phyloP scores from a whole-genome alignment of 2,329 filamentous ascomycete genomes.

The Colletotrichum cereale region DNA sequence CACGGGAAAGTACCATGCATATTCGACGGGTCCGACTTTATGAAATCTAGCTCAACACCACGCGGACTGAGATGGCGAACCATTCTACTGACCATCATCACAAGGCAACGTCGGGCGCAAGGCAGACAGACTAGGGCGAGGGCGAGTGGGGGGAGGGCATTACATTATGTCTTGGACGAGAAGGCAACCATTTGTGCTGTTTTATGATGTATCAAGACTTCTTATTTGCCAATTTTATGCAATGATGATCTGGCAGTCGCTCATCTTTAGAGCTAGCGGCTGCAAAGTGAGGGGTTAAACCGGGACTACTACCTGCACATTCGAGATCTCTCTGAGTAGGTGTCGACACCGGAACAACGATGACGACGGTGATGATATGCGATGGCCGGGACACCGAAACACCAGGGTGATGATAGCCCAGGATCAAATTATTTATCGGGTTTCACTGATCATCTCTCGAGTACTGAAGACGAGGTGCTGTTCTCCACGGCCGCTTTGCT shows the following conservation, averaged over 20 bases:
- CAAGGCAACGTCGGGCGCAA: constrained; percentile 2
- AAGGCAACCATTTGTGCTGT: not conserved
- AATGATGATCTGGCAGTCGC: not conserved
- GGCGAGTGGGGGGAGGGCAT: not conserved
- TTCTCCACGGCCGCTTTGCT: too few relatives aligned
- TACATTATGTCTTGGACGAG: too few relatives aligned
- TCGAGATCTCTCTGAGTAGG: not conserved
- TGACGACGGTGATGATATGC: too few relatives aligned
- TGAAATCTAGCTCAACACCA: not conserved
- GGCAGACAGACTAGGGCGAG: not conserved
- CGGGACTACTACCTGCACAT: not conserved
- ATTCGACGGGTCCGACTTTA: not conserved
- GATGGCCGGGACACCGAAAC: too few relatives aligned
- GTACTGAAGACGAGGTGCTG: too few relatives aligned
- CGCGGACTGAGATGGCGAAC: constrained; percentile 8
- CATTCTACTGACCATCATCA: not conserved
- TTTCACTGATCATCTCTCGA: too few relatives aligned
- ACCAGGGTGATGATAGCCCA: too few relatives aligned
- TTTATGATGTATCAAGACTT: not conserved
- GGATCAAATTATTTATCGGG: too few relatives aligned
- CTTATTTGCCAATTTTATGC: not conserved
- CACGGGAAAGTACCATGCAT: constrained; percentile 25
- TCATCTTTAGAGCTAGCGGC: too few relatives aligned
- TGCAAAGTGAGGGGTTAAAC: too few relatives aligned
- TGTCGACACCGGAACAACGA: not conserved